Evolutionary conservation across 495 filamentous ascomycete species (phyloP).

Genomic region (Stereocaulon alpinum): DNA sequence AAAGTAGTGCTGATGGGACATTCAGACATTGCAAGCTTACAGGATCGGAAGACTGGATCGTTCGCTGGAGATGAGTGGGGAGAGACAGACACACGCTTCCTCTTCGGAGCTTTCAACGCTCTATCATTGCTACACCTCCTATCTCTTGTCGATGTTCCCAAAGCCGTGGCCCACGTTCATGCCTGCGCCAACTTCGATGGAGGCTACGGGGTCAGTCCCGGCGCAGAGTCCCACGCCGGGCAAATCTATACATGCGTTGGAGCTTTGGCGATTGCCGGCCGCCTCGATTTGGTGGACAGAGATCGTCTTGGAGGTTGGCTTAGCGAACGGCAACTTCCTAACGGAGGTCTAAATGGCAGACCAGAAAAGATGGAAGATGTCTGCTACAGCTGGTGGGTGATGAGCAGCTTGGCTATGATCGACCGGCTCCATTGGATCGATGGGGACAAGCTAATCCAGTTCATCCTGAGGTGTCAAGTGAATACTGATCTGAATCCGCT

Average conservation of each 20-base stretch:
- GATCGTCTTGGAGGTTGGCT: constrained; percentile 82
- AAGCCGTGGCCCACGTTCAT: constrained; percentile 66
- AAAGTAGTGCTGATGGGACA: neutral
- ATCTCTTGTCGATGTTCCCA: constrained; percentile 60
- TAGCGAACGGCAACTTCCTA: constrained; percentile 78
- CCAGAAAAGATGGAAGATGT: constrained; percentile 96
- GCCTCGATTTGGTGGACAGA: constrained; percentile 71
- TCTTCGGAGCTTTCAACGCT: constrained; percentile 79
- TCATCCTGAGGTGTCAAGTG: constrained; percentile 76
- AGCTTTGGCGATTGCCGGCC: constrained; percentile 69
- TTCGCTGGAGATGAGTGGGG: constrained; percentile 96
- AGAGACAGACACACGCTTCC: constrained; percentile 86
- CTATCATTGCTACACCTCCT: constrained; percentile 70
- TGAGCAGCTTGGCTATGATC: constrained; percentile 81
- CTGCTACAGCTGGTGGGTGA: constrained; percentile 98
- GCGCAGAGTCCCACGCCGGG: constrained; percentile 83
- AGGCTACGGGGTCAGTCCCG: constrained; percentile 78
- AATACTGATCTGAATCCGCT: constrained; percentile 15
- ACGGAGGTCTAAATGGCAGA: constrained; percentile 83
- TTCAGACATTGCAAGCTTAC: constrained; percentile 68
- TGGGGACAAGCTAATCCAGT: constrained; percentile 58
- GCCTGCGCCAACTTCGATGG: constrained; percentile 87
- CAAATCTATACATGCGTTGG: constrained; percentile 95
- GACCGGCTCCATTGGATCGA: constrained; percentile 87
- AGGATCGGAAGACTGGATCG: constrained; percentile 68